Conservation (phyloP, 208 protist genomes). For the Trichomonas tenax region DNA sequence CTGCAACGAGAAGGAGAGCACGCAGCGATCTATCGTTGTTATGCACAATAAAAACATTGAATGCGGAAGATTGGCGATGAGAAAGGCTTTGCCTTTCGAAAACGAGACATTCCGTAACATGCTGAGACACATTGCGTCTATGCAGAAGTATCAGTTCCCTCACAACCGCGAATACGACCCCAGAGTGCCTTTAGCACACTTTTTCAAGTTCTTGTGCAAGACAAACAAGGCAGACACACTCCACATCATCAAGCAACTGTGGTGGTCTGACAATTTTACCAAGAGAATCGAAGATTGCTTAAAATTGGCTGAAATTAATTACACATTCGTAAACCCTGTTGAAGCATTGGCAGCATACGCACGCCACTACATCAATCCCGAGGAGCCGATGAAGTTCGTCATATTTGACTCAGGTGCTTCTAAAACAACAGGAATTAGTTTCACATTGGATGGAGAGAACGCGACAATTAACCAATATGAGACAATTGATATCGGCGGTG, state of each 20-base stretch:
- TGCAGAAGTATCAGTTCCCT: not conserved
- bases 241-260: not conserved
- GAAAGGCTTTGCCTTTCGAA: not conserved
- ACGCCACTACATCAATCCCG: not conserved
- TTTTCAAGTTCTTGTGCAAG: not conserved
- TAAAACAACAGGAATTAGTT: not conserved
- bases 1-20: not conserved
- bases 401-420: not conserved
- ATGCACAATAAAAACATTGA: not conserved
- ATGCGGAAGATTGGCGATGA: not conserved
- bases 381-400: not conserved
- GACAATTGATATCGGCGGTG: not conserved
- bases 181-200: not conserved
- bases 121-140: not conserved
- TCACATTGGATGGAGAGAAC: not conserved
- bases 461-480: not conserved
- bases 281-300: not conserved
- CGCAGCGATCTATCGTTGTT: not conserved
- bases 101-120: not conserved
- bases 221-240: not conserved
- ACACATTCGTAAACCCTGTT: not conserved
- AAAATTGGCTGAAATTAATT: not conserved
- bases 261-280: not conserved
- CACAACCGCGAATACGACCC: not conserved
- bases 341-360: not conserved